Evolutionary conservation across 2,329 filamentous ascomycete species (phyloP).

Genomic region (Nemania serpens): DNA sequence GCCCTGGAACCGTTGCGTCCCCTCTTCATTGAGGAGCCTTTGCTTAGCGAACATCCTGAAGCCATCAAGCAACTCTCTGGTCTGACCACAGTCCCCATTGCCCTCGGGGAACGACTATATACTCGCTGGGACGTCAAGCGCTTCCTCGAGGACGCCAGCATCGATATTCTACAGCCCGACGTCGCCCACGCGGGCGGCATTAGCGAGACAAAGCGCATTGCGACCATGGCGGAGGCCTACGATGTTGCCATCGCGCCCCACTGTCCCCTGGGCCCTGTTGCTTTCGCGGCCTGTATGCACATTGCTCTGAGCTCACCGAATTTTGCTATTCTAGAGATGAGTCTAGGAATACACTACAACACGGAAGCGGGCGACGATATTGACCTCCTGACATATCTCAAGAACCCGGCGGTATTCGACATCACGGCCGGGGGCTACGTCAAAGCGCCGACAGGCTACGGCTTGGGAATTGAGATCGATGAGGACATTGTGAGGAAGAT

Average conservation of each 20-base stretch:
- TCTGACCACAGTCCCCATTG: constrained; percentile 67
- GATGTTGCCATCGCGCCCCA: constrained; percentile 76
- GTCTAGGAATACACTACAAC: constrained; percentile 80
- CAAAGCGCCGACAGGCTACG: constrained; percentile 61
- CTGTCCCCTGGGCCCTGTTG: constrained; percentile 74
- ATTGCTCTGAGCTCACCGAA: constrained; percentile 65
- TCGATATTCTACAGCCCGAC: constrained; percentile 76
- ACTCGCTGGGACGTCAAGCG: constrained; percentile 71
- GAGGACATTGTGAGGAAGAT: constrained; percentile 68
- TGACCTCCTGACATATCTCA: constrained; percentile 69
- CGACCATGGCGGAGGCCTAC: constrained; percentile 73
- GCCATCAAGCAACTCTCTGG: constrained; percentile 63
- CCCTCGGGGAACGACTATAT: constrained; percentile 73
- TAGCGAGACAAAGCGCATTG: constrained; percentile 71
- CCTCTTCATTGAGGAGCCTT: constrained; percentile 77
- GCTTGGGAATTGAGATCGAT: constrained; percentile 72
- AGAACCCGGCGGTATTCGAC: constrained; percentile 67
- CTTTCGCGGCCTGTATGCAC: constrained; percentile 72
- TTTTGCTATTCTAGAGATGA: constrained; percentile 80
- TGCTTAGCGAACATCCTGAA: constrained; percentile 70
- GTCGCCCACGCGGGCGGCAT: constrained; percentile 75
- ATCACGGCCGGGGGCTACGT: constrained; percentile 68
- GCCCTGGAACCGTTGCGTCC: constrained; percentile 69
- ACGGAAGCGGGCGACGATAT: constrained; percentile 54
- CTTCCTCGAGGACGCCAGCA: constrained; percentile 69